Percentiles rank a stretch among this genome's conserved stretches.
phyloP scores from a whole-genome alignment of 305 asterid species.

The Andrographis paniculata region DNA sequence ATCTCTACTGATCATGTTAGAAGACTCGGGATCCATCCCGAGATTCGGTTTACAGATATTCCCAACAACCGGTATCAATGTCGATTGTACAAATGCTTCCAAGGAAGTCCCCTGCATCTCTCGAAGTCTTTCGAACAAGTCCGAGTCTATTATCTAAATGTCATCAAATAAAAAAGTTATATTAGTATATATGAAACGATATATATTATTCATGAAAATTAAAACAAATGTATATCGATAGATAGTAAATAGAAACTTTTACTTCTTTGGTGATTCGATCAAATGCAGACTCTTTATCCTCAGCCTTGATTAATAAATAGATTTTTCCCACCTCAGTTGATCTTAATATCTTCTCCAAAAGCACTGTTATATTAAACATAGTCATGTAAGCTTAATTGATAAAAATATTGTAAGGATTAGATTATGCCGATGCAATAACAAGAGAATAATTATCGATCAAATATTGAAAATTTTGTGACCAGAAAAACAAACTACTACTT shows the following conservation, averaged over 20 bases:
- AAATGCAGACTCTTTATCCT: conserved; percentile 22
- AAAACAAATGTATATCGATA: neutral
- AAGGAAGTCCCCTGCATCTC: conserved; percentile 9
- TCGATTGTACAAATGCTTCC: conserved; percentile 6
- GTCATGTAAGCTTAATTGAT: too few relatives aligned
- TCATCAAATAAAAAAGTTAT: neutral
- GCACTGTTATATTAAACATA: too few relatives aligned
- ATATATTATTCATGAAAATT: too few relatives aligned
- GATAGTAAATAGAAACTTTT: neutral
- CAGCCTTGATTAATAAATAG: conserved; percentile 19
- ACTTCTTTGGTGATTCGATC: conserved; percentile 23
- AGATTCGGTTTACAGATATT: conserved; percentile 17
- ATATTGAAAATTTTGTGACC: too few relatives aligned
- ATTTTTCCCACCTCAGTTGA: conserved; percentile 20
- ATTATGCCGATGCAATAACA: too few relatives aligned
- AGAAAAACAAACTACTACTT: too few relatives aligned
- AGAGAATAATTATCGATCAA: too few relatives aligned
- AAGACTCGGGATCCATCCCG: conserved; percentile 24
- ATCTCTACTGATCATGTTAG: conserved; percentile 12
- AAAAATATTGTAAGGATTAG: too few relatives aligned
- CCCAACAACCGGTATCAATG: conserved; percentile 18
- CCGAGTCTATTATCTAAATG: conserved; percentile 12
- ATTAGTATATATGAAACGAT: neutral
- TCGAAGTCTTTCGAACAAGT: neutral
- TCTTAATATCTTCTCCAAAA: conserved; percentile 20